Percentiles rank a stretch among this genome's conserved stretches.
Evolutionary conservation across 75 land plant species (phyloP).

Genomic region (Selaginella tamariscina): DNA sequence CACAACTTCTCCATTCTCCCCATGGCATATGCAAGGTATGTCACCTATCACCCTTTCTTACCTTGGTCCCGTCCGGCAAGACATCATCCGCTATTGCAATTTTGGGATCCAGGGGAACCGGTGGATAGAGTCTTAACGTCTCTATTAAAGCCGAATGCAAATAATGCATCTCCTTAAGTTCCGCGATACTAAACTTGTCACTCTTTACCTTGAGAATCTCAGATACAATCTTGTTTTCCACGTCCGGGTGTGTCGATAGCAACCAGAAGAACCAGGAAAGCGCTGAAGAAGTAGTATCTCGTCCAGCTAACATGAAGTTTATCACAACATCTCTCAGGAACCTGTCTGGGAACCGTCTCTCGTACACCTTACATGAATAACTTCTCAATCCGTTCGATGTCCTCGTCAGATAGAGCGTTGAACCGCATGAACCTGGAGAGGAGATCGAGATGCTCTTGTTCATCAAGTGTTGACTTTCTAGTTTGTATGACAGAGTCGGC

Average conservation of each 20-base stretch:
- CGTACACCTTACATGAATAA: too few species aligned
- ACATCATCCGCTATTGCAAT: slow-evolving; percentile 31
- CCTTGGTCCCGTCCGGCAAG: slow-evolving; percentile 54
- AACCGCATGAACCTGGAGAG: not conserved
- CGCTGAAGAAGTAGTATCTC: not conserved
- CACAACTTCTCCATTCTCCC: slow-evolving; percentile 55
- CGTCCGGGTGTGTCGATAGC: not conserved
- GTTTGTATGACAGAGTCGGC: not conserved
- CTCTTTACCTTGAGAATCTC: not conserved
- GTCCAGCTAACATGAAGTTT: not conserved
- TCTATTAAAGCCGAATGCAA: slow-evolving; percentile 35
- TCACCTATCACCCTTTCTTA: slow-evolving; percentile 37
- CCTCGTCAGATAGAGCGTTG: not conserved
- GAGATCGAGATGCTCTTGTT: not conserved
- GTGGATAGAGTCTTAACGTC: slow-evolving; percentile 35
- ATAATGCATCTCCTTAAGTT: slow-evolving; percentile 28
- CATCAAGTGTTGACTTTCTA: not conserved
- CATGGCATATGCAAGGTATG: slow-evolving; percentile 55
- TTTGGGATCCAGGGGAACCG: slow-evolving; percentile 37
- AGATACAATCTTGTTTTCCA: not conserved
- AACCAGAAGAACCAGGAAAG: not conserved
- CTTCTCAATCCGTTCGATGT: too few species aligned
- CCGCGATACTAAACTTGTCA: slow-evolving; percentile 13
- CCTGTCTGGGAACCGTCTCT: not conserved
- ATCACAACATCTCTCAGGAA: not conserved